A percentile compares a stretch with the other conserved stretches of the same genome.
Evolutionary conservation across 306 rosid species (phyloP).

Genomic region (Cucurbita pepo): DNA sequence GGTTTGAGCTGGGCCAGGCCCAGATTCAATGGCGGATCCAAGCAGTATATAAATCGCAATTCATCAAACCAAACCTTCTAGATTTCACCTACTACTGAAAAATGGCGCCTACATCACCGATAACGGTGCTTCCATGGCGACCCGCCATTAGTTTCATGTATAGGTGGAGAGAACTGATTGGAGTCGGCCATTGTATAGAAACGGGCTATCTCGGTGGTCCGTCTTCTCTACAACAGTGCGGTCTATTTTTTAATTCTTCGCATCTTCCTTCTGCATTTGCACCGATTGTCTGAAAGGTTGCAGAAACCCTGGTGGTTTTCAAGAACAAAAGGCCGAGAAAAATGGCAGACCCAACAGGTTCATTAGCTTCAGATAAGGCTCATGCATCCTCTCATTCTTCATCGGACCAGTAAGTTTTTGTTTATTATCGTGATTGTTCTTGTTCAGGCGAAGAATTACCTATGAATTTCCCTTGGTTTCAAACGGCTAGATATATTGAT

Average conservation of each 20-base stretch:
- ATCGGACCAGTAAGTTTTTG: slow-evolving; percentile 11
- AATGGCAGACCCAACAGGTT: slow-evolving; percentile 11
- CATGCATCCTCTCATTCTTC: slow-evolving; percentile 6
- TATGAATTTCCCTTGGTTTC: background rate
- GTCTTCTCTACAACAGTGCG: background rate
- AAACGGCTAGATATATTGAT: background rate
- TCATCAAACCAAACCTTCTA: background rate
- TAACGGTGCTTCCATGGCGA: background rate
- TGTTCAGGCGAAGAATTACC: background rate
- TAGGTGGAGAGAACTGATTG: slow-evolving; percentile 1
- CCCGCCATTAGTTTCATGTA: background rate
- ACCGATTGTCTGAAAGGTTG: background rate
- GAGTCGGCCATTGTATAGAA: background rate
- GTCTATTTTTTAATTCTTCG: background rate
- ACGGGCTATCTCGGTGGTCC: background rate
- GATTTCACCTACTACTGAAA: background rate
- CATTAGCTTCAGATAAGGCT: background rate
- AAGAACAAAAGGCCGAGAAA: background rate
- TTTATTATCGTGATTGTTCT: background rate
- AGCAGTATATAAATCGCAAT: background rate
- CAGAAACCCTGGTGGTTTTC: background rate
- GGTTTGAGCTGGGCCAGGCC: background rate
- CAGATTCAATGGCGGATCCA: background rate
- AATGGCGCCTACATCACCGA: background rate
- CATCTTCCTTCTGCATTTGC: background rate